Conservation (phyloP, 768 basidiomycete genomes). For the Mycena chlorophos region DNA sequence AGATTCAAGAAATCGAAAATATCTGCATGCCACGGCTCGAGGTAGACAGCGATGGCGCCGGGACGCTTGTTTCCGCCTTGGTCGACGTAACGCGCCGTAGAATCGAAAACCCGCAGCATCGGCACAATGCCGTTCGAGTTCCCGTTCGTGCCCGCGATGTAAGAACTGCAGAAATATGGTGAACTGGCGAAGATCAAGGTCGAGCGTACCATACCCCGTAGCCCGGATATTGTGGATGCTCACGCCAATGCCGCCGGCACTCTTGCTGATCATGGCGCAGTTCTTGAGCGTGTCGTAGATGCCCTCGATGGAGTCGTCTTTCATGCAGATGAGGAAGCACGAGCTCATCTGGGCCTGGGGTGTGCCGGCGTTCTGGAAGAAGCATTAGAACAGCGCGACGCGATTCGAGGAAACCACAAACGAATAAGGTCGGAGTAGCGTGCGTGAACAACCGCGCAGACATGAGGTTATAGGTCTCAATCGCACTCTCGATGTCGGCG, state of each 20-base stretch:
- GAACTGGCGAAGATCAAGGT: neutral
- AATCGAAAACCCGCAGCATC: slow-evolving; percentile 97
- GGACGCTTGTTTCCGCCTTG: slow-evolving; percentile 99
- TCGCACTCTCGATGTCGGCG: slow-evolving; percentile 77
- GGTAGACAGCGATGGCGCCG: slow-evolving; percentile 96
- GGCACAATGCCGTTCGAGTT: slow-evolving; percentile 99
- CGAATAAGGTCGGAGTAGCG: slow-evolving; percentile 95
- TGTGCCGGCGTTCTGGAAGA: slow-evolving; percentile 97
- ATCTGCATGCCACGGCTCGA: slow-evolving; percentile 99
- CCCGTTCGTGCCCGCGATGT: slow-evolving; percentile 98
- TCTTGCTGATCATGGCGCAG: slow-evolving; percentile 99
- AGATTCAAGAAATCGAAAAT: slow-evolving; percentile 97
- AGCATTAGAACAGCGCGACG: too few relatives aligned
- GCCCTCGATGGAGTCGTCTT: slow-evolving; percentile 97
- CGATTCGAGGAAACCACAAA: too few relatives aligned
- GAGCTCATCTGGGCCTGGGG: slow-evolving; percentile 93
- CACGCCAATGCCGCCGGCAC: slow-evolving; percentile 95
- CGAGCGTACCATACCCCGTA: slow-evolving; percentile 62
- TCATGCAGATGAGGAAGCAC: slow-evolving; percentile 98
- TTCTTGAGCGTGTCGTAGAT: slow-evolving; percentile 98
- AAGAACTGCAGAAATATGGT: slow-evolving; percentile 62
- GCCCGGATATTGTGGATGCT: slow-evolving; percentile 96
- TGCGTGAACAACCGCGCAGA: slow-evolving; percentile 98
- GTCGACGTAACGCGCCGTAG: slow-evolving; percentile 97
- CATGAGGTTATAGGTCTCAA: slow-evolving; percentile 96